A percentile compares a stretch with the other conserved stretches of the same genome.
Conservation (phyloP, 441 rosid genomes). For the Euphorbia schlechtendalii region DNA sequence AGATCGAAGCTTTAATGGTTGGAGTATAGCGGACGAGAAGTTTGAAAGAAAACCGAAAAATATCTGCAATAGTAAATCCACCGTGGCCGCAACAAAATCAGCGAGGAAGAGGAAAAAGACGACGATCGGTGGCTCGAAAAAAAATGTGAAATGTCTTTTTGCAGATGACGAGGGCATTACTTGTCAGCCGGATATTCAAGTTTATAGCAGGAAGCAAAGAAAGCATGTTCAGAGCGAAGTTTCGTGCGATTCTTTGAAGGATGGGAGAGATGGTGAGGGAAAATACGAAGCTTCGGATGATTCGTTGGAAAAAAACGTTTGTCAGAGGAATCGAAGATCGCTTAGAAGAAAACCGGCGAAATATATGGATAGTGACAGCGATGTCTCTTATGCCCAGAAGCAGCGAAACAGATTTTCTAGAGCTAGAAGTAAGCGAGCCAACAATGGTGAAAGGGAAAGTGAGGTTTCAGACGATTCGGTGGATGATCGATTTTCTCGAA, state of each 20-base stretch:
- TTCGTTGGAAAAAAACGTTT: slow-evolving; percentile 40
- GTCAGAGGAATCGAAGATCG: slow-evolving; percentile 35
- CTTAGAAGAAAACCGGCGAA: slow-evolving; percentile 39
- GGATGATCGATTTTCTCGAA: slow-evolving; percentile 25
- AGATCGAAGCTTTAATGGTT: slow-evolving; percentile 35
- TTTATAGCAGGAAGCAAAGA: slow-evolving; percentile 18
- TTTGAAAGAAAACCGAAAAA: slow-evolving; percentile 36
- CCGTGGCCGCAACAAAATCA: slow-evolving; percentile 40
- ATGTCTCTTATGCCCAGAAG: slow-evolving; percentile 38
- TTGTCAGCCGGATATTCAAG: slow-evolving; percentile 18
- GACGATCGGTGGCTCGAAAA: slow-evolving; percentile 32
- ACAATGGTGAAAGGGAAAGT: slow-evolving; percentile 25
- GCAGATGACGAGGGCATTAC: slow-evolving; percentile 25
- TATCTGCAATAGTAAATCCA: slow-evolving; percentile 29
- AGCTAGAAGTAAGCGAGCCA: slow-evolving; percentile 31
- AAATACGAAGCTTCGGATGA: slow-evolving; percentile 57
- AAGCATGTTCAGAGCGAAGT: slow-evolving; percentile 22
- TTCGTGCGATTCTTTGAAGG: slow-evolving; percentile 23
- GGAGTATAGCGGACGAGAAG: slow-evolving; percentile 38
- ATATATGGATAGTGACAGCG: slow-evolving; percentile 35
- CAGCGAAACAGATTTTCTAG: slow-evolving; percentile 24
- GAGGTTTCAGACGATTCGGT: slow-evolving; percentile 31
- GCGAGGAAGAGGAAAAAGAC: slow-evolving; percentile 60
- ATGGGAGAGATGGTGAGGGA: slow-evolving; percentile 17
- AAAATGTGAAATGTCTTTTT: slow-evolving; percentile 38